phyloP scores from a whole-genome alignment of 768 basidiomycete species.

The Amyloporia xantha region DNA sequence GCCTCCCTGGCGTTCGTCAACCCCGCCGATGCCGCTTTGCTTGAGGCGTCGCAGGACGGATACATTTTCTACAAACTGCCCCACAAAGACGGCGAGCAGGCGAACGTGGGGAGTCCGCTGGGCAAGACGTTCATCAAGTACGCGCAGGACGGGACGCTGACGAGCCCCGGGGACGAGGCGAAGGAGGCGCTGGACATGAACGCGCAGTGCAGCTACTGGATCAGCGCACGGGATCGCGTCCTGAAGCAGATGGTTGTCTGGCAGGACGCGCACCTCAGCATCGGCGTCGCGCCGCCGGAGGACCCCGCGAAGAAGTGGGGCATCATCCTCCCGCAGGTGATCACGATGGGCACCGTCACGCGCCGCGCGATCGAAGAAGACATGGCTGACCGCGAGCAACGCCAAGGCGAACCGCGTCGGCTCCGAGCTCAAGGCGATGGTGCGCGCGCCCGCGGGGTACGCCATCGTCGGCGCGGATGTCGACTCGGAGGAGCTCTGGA shows the following conservation, averaged over 20 bases:
- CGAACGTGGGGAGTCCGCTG: conserved; percentile 92
- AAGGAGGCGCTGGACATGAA: conserved; percentile 86
- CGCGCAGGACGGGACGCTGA: conserved; percentile 80
- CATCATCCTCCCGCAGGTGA: conserved; percentile 91
- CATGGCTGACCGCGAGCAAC: conserved; percentile 97
- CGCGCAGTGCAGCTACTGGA: conserved; percentile 96
- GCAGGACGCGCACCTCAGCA: conserved; percentile 44
- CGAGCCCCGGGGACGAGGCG: conserved; percentile 76
- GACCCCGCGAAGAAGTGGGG: conserved; percentile 56
- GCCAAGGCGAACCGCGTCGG: conserved; percentile 98
- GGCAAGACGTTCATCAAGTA: conserved; percentile 85
- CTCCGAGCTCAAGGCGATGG: conserved; percentile 97
- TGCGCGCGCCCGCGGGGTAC: conserved; percentile 89
- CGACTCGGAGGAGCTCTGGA: conserved; percentile 98
- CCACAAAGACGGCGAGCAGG: conserved; percentile 90
- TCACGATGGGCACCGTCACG: conserved; percentile 98
- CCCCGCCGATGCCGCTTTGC: conserved; percentile 51
- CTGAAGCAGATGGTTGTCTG: conserved; percentile 91
- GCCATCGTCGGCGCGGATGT: conserved; percentile 97
- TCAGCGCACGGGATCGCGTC: conserved; percentile 87
- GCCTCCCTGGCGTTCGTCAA: conserved; percentile 39
- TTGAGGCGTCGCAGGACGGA: conserved; percentile 37
- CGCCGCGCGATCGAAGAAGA: conserved; percentile 95
- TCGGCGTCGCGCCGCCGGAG: conserved; percentile 40
- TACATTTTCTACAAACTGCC: conserved; percentile 87